Base-by-base conservation (phyloP, 2,329 filamentous ascomycete genomes). In the Trichoderma sp. region DNA sequence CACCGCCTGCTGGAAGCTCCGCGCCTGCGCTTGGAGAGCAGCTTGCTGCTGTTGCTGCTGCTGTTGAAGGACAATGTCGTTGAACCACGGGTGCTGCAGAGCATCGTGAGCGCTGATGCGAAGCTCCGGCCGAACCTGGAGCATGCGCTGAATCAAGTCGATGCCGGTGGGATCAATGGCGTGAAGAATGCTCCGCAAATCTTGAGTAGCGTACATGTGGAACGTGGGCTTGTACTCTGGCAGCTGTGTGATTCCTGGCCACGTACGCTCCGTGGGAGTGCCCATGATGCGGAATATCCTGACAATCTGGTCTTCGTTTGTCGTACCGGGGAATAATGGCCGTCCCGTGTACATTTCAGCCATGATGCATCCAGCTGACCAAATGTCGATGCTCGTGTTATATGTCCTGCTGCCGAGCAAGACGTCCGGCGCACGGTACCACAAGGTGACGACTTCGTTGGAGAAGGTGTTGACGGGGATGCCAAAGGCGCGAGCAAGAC, bases 381-480 rank as follows among this genome's bases (percentile, higher is more conserved):
- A 99, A 78, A 99, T 98, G 77, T 99, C 96, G 79, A 99, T 98
- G 82, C 93, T 97, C n/a, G 96, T 99, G 82, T 97, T 99, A 84
- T 99, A 99, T 27, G 96, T 98, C 73, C 96, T 86, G 76, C 92
- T 96, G 64, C 96, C 96, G 57, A 99, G 87, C 63, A 99, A 87
- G 58, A 99, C 96, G 76, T 99, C 96, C 0, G 96, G 96, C 0
- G 96, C 96, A 55, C 96, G 92, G 80, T 99, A 99, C 95, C 95
- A 98, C 21, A 98, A 86, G 0, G 96, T 98, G 55, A 98, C 95
- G 69, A 98, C 95, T 81, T 98, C 95, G 80, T 98, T 98, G 64
- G 93, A 96, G 82, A 98, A 98, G 21, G 95, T 98, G 79, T 98
- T 98, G 76, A 98, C 95, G 0, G 95, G 95, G 71, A 98, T 98